A percentile compares a stretch with the other conserved stretches of the same genome.
phyloP scores from a whole-genome alignment of 495 filamentous ascomycete species.

The Podospora tetraspora region DNA sequence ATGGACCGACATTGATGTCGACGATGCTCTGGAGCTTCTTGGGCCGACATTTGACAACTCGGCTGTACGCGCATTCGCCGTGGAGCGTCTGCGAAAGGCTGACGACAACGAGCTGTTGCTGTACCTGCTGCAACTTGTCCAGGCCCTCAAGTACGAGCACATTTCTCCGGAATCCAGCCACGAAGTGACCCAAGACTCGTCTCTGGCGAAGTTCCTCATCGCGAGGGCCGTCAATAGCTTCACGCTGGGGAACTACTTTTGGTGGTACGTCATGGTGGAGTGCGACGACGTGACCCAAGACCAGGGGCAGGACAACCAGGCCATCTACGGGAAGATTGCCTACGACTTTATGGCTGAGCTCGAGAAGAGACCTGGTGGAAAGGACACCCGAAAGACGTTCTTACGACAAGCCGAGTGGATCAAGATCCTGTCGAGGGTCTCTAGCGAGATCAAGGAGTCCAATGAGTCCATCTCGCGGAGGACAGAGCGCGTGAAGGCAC shows the following conservation, averaged over 20 bases:
- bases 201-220: constrained; percentile 85
- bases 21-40: constrained; percentile 91
- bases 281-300: constrained; percentile 71
- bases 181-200: constrained; percentile 71
- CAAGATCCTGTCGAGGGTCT: constrained; percentile 78
- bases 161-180: constrained; percentile 53
- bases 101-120: constrained; percentile 90
- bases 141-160: constrained; percentile 93
- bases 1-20: constrained; percentile 97
- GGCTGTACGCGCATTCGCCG: constrained; percentile 84
- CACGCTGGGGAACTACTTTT: constrained; percentile 86
- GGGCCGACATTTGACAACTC: constrained; percentile 87
- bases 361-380: constrained; percentile 53
- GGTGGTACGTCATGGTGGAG: constrained; percentile 99
- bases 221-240: constrained; percentile 77
- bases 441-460: constrained; percentile 80
- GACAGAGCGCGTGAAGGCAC: constrained; percentile 73
- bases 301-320: constrained; percentile 64
- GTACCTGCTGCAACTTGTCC: constrained; percentile 91
- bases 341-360: constrained; percentile 93
- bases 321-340: constrained; percentile 83
- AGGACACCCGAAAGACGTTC: constrained; percentile 67
- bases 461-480: constrained; percentile 72
- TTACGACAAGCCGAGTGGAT: constrained; percentile 87
- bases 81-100: constrained; percentile 82